These are phyloP conservation scores for Pseudozyma sp. DNA, from an alignment of 1,284 basidiomycete genomes.

Conservation along the genomic window DNA sequence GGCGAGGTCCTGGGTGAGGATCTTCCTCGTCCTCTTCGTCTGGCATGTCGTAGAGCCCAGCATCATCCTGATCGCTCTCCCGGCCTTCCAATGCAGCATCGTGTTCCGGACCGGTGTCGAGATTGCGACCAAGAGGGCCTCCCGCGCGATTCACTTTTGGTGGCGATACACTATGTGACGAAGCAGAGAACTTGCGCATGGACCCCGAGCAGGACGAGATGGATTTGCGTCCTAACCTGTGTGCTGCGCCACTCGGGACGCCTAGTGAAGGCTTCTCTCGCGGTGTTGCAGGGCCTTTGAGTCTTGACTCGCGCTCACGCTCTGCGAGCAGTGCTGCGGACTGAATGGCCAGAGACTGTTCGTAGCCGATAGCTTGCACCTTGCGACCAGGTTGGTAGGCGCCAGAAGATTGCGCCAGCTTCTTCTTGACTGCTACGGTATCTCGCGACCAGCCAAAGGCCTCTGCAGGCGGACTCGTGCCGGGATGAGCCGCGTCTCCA, in stretches of 20 bases:
- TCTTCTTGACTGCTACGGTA: slow-evolving; percentile 46
- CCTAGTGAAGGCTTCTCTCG: slow-evolving; percentile 38
- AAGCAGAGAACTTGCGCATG: slow-evolving; percentile 38
- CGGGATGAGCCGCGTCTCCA: slow-evolving; percentile 12
- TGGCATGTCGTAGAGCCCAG: slow-evolving; percentile 12
- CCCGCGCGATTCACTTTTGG: slow-evolving; percentile 32
- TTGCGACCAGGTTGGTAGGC: slow-evolving; percentile 37
- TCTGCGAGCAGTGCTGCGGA: slow-evolving; percentile 43
- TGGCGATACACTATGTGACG: slow-evolving; percentile 30
- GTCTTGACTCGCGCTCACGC: slow-evolving; percentile 34
- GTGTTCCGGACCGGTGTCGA: slow-evolving; percentile 29
- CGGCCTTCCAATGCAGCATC: slow-evolving; percentile 41
- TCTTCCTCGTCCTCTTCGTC: slow-evolving; percentile 35
- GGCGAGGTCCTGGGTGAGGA: slow-evolving; percentile 30
- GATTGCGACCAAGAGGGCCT: slow-evolving; percentile 37
- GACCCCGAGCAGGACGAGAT: slow-evolving; percentile 48
- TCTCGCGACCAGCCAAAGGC: slow-evolving; percentile 44
- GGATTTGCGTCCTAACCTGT: slow-evolving; percentile 44
- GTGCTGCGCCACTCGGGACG: slow-evolving; percentile 46
- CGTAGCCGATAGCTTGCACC: slow-evolving; percentile 40
- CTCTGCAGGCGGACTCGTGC: slow-evolving; percentile 29
- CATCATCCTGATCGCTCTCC: slow-evolving; percentile 41
- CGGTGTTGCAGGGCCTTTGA: slow-evolving; percentile 13
- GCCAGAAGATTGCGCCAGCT: slow-evolving; percentile 39
- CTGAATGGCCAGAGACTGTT: slow-evolving; percentile 49